Evolutionary conservation across 805 yeast species (phyloP).

Genomic region (Blastobotrys terrestris): DNA sequence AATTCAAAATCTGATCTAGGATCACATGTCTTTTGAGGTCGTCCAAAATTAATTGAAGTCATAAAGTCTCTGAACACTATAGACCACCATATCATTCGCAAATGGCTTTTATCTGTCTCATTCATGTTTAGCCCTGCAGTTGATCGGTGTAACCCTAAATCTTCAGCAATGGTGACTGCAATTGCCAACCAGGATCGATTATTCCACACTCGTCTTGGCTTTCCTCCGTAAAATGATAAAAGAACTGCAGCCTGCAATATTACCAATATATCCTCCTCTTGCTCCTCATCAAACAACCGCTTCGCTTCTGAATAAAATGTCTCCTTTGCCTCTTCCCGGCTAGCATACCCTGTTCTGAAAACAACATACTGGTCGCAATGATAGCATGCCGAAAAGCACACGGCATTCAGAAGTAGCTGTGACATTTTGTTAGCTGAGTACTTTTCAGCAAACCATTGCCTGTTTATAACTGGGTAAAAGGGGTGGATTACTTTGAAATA

Average conservation of each 20-base stretch:
- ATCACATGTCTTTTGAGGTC: slow-evolving; percentile 9
- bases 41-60: slow-evolving; percentile 11
- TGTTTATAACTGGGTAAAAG: slow-evolving; percentile 12
- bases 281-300: slow-evolving; percentile 62
- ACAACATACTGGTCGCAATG: slow-evolving; percentile 35
- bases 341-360: not conserved
- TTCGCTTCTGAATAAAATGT: slow-evolving; percentile 61
- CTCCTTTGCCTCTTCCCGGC: slow-evolving; percentile 14
- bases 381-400: slow-evolving; percentile 13
- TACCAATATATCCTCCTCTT: slow-evolving; percentile 57
- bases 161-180: slow-evolving; percentile 16
- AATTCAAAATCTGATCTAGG: slow-evolving; percentile 14
- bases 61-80: slow-evolving; percentile 12
- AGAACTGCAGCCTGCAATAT: slow-evolving; percentile 56
- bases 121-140: slow-evolving; percentile 1
- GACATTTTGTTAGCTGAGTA: slow-evolving; percentile 8
- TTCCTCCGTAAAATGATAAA: slow-evolving; percentile 66
- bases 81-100: slow-evolving; percentile 13
- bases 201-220: slow-evolving; percentile 47
- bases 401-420: slow-evolving; percentile 11
- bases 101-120: slow-evolving; percentile 5
- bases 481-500: slow-evolving; percentile 14
- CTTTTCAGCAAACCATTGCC: slow-evolving; percentile 9
- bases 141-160: slow-evolving; percentile 15
- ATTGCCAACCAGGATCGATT: slow-evolving; percentile 12